Percentiles rank a stretch among this genome's conserved stretches.
Evolutionary conservation across 2,329 filamentous ascomycete genomes (phyloP).

Genomic region (Verticillium nubilum): DNA sequence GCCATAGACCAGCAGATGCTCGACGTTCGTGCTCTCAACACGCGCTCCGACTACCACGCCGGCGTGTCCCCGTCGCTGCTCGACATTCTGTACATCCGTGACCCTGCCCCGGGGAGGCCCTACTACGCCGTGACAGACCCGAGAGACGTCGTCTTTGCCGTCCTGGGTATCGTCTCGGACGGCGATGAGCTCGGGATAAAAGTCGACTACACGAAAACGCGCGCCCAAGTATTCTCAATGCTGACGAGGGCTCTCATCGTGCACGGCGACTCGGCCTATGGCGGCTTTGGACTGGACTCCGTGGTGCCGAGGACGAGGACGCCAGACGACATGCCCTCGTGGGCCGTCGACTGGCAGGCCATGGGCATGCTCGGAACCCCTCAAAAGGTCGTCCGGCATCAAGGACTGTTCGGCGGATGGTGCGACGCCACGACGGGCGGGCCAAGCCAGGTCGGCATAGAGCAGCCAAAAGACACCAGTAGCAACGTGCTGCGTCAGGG

Average conservation of each 20-base stretch:
- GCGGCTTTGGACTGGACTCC: slow-evolving; percentile 6
- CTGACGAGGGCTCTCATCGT: slow-evolving; percentile 6
- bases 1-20: neutral
- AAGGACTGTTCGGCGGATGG: neutral
- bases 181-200: neutral
- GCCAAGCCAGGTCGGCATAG: neutral
- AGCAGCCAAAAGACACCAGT: neutral
- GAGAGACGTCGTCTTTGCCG: slow-evolving; percentile 14
- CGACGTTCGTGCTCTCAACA: slow-evolving; percentile 1
- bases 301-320: slow-evolving; percentile 1
- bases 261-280: neutral
- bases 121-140: slow-evolving; percentile 14
- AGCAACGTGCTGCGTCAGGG: neutral
- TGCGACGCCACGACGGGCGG: neutral
- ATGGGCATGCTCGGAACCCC: slow-evolving; percentile 1
- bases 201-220: slow-evolving; percentile 6
- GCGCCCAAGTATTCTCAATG: slow-evolving; percentile 4
- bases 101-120: slow-evolving; percentile 3
- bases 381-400: neutral
- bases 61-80: neutral
- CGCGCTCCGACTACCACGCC: neutral
- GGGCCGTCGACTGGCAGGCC: slow-evolving; percentile 12
- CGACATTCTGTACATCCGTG: slow-evolving; percentile 3
- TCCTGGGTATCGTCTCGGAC: slow-evolving; percentile 10
- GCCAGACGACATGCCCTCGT: slow-evolving; percentile 4